Percentiles rank a stretch among this genome's conserved stretches.
Conservation (phyloP, 2,329 filamentous ascomycete genomes). For the Colletotrichum lindemuthianum region DNA sequence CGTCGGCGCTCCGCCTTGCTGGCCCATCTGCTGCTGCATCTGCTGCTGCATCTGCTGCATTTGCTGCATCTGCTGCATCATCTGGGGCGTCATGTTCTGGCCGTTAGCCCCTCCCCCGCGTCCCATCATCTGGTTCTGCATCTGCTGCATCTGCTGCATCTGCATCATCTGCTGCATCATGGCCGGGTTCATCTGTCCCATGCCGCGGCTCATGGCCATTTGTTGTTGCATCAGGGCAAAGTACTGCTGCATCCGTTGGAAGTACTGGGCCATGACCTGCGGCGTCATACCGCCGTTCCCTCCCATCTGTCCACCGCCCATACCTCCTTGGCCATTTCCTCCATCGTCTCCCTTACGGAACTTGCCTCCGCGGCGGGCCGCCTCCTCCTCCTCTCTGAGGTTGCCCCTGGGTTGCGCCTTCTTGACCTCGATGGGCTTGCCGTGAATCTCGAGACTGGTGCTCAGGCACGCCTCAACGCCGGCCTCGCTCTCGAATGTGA, state of each 20-base stretch:
- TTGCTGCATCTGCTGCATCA: constrained; percentile 69
- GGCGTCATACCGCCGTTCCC: constrained; percentile 80
- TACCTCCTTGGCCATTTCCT: constrained; percentile 47
- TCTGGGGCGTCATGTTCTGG: constrained; percentile 53
- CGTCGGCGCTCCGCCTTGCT: constrained; percentile 31
- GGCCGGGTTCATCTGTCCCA: constrained; percentile 75
- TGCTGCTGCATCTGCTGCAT: constrained; percentile 67
- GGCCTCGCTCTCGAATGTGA: constrained; percentile 95
- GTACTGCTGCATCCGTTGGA: constrained; percentile 98
- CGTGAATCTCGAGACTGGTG: constrained; percentile 87
- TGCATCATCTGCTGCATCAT: constrained; percentile 83
- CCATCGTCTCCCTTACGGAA: constrained; percentile 66
- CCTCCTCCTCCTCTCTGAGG: constrained; percentile 87
- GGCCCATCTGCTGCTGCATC: constrained; percentile 47
- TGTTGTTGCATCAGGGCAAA: constrained; percentile 95
- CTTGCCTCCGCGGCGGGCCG: constrained; percentile 66
- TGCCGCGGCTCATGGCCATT: constrained; percentile 83
- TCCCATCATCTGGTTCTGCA: constrained; percentile 60
- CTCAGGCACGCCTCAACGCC: constrained; percentile 93
- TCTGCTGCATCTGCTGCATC: constrained; percentile 73
- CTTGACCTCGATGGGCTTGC: constrained; percentile 98
- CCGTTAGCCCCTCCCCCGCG: constrained; percentile 48
- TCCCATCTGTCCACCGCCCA: constrained; percentile 52
- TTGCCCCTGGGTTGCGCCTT: constrained; percentile 96
- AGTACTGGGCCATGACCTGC: constrained; percentile 98